phyloP scores from a whole-genome alignment of 2,329 filamentous ascomycete genomes.

The Pseudogymnoascus sp. region DNA sequence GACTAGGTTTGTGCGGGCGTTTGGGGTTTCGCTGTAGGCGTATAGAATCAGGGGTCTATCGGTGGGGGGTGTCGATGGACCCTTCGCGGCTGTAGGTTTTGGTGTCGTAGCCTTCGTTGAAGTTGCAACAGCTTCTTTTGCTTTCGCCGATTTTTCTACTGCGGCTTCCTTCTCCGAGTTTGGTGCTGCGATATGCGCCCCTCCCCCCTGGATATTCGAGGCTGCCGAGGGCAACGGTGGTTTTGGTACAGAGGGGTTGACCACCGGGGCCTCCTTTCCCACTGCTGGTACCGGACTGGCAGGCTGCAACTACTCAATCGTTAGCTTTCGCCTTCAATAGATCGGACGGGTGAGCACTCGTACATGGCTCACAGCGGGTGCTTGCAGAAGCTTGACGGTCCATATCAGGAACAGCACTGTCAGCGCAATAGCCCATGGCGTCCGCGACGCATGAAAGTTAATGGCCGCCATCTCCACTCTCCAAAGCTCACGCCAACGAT shows the following conservation, averaged over 20 bases:
- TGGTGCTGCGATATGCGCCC: background rate
- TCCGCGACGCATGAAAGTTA: background rate
- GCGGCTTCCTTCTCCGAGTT: background rate
- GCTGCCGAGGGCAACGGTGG: background rate
- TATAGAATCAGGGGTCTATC: slow-evolving; percentile 23
- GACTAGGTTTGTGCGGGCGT: slow-evolving; percentile 21
- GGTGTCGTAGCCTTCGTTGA: background rate
- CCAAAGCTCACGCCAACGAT: background rate
- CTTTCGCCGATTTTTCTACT: background rate
- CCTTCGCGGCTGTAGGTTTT: background rate
- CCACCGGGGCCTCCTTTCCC: background rate
- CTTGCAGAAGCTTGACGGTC: slow-evolving; percentile 10
- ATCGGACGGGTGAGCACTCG: background rate
- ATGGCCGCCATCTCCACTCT: background rate
- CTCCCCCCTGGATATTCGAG: background rate
- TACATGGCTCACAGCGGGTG: slow-evolving; percentile 1
- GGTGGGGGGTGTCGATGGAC: background rate
- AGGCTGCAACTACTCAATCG: background rate
- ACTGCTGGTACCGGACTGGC: background rate
- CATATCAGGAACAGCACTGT: slow-evolving; percentile 10
- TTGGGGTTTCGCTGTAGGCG: slow-evolving; percentile 22
- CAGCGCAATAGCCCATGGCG: slow-evolving; percentile 1
- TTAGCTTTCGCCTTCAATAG: background rate
- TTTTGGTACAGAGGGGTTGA: background rate
- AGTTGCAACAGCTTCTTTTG: background rate